phyloP scores from a whole-genome alignment of 768 basidiomycete species.

The Aureoboletus auriporus region DNA sequence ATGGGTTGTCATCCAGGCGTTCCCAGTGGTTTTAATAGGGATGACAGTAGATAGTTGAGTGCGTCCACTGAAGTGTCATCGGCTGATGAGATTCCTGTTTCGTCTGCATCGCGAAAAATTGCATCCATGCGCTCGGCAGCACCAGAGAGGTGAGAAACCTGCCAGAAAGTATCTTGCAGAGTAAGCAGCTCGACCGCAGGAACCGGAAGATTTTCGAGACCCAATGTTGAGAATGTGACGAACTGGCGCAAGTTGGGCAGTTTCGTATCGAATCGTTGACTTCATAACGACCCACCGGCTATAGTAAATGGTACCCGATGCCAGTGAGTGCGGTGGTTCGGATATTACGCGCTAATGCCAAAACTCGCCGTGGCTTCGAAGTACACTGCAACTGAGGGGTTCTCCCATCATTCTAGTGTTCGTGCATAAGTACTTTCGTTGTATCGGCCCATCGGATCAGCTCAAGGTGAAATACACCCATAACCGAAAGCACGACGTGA shows the following conservation, averaged over 20 bases:
- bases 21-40: no score
- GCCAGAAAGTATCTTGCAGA: slow-evolving; percentile 19
- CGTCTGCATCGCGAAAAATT: slow-evolving; percentile 3
- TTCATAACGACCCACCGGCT: neutral
- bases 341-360: no score
- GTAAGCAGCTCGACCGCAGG: slow-evolving; percentile 10
- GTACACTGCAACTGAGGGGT: no score
- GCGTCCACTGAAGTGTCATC: neutral
- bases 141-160: slow-evolving; percentile 24
- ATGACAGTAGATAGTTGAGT: neutral
- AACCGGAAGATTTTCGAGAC: slow-evolving; percentile 6
- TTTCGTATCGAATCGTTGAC: neutral
- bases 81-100: neutral
- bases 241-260: neutral
- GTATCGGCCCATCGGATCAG: no score
- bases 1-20: no score
- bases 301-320: neutral
- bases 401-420: no score
- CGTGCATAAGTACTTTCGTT: no score
- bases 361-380: no score
- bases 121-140: slow-evolving; percentile 15
- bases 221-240: slow-evolving; percentile 2
- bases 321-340: no score
- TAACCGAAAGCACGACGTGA: no score
- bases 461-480: no score